phyloP scores from a whole-genome alignment of 1,284 basidiomycete genomes.

The Microbotryomycetes sp. region DNA sequence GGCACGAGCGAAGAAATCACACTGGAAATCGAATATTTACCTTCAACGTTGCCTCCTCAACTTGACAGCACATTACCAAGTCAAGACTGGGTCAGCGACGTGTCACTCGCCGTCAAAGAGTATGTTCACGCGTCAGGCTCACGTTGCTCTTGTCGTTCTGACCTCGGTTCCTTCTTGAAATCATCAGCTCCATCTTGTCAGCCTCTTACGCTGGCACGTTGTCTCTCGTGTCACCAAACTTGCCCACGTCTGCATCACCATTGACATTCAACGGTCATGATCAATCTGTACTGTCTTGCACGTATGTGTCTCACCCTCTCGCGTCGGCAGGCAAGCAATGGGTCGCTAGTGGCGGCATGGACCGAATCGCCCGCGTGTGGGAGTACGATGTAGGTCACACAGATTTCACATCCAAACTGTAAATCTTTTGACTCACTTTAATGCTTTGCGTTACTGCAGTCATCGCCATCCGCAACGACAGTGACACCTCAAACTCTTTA shows the following conservation, averaged over 20 bases:
- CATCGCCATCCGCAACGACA: constrained; percentile 43
- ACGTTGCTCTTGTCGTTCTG: neutral
- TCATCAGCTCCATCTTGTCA: constrained; percentile 39
- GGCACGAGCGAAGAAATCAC: constrained; percentile 61
- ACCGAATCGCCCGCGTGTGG: constrained; percentile 54
- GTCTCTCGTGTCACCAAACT: constrained; percentile 36
- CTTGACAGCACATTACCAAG: constrained; percentile 72
- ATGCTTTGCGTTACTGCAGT: constrained; percentile 58
- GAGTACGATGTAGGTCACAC: constrained; percentile 22
- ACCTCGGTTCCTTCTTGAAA: neutral
- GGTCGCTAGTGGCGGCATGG: constrained; percentile 71
- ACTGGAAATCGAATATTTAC: constrained; percentile 88
- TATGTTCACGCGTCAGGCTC: constrained; percentile 44
- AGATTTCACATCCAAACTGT: neutral
- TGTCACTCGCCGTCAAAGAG: constrained; percentile 65
- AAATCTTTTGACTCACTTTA: neutral
- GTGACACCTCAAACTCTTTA: constrained; percentile 43
- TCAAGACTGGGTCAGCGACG: constrained; percentile 88
- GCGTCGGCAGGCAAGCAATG: constrained; percentile 45
- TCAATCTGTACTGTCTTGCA: constrained; percentile 67
- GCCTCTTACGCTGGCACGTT: constrained; percentile 41
- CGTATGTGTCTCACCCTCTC: constrained; percentile 50
- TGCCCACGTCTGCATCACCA: constrained; percentile 32
- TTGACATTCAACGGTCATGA: constrained; percentile 51
- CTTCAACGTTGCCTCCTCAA: constrained; percentile 83